Percentiles rank a stretch among this genome's conserved stretches.
phyloP scores from a whole-genome alignment of 768 basidiomycete genomes.

The Podaxis sp. region DNA sequence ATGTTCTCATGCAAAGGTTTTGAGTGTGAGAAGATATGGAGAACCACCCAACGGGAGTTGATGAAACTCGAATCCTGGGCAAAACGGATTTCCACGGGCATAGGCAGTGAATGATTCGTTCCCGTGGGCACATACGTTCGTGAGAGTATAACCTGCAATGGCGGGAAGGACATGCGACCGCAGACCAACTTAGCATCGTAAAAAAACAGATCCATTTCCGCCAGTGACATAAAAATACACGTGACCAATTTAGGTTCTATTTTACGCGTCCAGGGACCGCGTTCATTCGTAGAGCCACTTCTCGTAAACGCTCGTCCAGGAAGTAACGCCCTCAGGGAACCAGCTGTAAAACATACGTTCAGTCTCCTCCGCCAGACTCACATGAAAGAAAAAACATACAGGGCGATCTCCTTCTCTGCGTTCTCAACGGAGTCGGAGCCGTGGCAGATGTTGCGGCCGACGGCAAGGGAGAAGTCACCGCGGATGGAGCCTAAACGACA shows the following conservation, averaged over 20 bases:
- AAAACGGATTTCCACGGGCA: slow-evolving; percentile 15
- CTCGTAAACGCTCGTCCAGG: slow-evolving; percentile 66
- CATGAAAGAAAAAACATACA: slow-evolving; percentile 51
- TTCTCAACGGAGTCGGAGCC: slow-evolving; percentile 87
- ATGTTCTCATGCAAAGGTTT: slow-evolving; percentile 11
- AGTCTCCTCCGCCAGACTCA: neutral
- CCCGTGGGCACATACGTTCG: slow-evolving; percentile 14
- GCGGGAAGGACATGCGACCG: neutral
- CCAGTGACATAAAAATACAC: slow-evolving; percentile 16
- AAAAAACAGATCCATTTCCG: slow-evolving; percentile 16
- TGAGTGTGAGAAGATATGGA: slow-evolving; percentile 2
- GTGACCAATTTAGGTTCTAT: slow-evolving; percentile 17
- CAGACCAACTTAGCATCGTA: slow-evolving; percentile 9
- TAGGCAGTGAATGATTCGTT: neutral
- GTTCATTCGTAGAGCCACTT: slow-evolving; percentile 81
- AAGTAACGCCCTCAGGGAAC: slow-evolving; percentile 86
- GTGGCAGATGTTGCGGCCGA: slow-evolving; percentile 94
- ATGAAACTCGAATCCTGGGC: slow-evolving; percentile 22
- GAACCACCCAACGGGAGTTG: slow-evolving; percentile 23
- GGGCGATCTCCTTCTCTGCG: slow-evolving; percentile 91
- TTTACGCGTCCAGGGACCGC: slow-evolving; percentile 1
- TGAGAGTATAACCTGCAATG: slow-evolving; percentile 8
- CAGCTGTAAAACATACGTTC: slow-evolving; percentile 49
- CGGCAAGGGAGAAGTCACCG: slow-evolving; percentile 91
- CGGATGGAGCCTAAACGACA: slow-evolving; percentile 78